A percentile compares a stretch with the other conserved stretches of the same genome.
Evolutionary conservation across 352 stramenopile genomes (phyloP).

Genomic region (Pythium insidiosum): DNA sequence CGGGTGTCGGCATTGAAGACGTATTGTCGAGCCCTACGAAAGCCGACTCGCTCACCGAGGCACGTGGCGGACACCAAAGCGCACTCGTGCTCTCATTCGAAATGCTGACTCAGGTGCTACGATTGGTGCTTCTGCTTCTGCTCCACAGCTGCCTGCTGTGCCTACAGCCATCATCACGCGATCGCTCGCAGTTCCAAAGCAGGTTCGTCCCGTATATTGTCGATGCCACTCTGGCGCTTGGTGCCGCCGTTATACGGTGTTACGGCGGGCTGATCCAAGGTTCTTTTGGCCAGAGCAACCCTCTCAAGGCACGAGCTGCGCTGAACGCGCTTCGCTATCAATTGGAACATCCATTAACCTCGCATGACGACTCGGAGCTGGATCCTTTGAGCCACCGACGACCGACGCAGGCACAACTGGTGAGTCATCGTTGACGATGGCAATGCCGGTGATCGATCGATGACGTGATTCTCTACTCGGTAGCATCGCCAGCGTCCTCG

Average conservation of each 20-base stretch:
- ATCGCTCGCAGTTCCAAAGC: slow-evolving; percentile 28
- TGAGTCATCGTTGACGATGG: slow-evolving; percentile 10
- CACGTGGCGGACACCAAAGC: slow-evolving; percentile 8
- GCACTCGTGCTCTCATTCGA: slow-evolving; percentile 12
- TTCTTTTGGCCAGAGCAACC: slow-evolving; percentile 8
- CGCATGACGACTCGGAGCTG: slow-evolving; percentile 64
- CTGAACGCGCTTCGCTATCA: slow-evolving; percentile 73
- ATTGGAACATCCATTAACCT: slow-evolving; percentile 68
- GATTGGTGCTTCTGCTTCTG: background rate
- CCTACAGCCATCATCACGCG: slow-evolving; percentile 40
- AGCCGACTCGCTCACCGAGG: slow-evolving; percentile 13
- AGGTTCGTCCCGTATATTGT: slow-evolving; percentile 7
- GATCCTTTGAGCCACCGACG: slow-evolving; percentile 34
- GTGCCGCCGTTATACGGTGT: background rate
- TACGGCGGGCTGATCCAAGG: background rate
- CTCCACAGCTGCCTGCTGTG: slow-evolving; percentile 33
- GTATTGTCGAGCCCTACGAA: slow-evolving; percentile 15
- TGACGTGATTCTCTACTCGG: background rate
- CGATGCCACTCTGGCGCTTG: too few relatives aligned
- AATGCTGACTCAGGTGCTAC: background rate
- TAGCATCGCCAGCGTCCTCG: slow-evolving; percentile 45
- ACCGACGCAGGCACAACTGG: slow-evolving; percentile 39
- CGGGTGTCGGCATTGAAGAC: slow-evolving; percentile 64
- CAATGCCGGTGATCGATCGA: background rate
- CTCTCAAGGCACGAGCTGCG: slow-evolving; percentile 42